These are phyloP conservation scores for Eragrostis tef DNA, from an alignment of 202 grass and related monocot genomes.

Conservation along the genomic window DNA sequence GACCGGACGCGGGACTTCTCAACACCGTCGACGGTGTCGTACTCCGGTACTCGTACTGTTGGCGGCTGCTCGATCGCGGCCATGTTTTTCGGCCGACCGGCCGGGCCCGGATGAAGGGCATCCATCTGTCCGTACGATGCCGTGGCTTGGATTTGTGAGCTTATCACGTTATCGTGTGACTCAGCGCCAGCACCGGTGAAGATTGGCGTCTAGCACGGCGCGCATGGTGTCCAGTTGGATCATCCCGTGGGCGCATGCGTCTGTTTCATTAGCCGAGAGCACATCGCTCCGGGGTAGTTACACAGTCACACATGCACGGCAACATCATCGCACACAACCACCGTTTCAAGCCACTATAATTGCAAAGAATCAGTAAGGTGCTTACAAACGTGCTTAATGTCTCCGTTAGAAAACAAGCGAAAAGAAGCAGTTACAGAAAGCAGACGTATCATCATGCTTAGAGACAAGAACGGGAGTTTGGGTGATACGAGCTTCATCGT, in stretches of 20 bases:
- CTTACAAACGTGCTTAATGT: not conserved
- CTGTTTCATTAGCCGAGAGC: not conserved
- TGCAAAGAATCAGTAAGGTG: too few relatives aligned
- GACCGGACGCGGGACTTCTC: too few relatives aligned
- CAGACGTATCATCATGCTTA: not conserved
- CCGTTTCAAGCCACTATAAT: too few relatives aligned
- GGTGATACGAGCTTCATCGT: constrained; percentile 16
- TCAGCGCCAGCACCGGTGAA: not conserved
- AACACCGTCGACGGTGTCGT: too few relatives aligned
- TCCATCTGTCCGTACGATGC: not conserved
- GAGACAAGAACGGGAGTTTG: constrained; percentile 13
- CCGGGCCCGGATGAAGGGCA: not conserved
- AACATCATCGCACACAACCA: not conserved
- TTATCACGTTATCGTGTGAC: constrained; percentile 10
- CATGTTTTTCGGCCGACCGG: too few relatives aligned
- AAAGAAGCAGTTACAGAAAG: not conserved
- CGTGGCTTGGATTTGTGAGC: not conserved
- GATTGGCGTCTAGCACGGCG: not conserved
- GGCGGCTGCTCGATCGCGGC: too few relatives aligned
- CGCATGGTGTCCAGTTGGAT: not conserved
- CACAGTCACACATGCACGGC: not conserved
- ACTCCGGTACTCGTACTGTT: too few relatives aligned
- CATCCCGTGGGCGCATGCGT: not conserved
- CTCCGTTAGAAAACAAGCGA: not conserved
- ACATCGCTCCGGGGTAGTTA: not conserved